phyloP scores from a whole-genome alignment of 495 filamentous ascomycete species.

The Hyaloscypha hepaticicola region DNA sequence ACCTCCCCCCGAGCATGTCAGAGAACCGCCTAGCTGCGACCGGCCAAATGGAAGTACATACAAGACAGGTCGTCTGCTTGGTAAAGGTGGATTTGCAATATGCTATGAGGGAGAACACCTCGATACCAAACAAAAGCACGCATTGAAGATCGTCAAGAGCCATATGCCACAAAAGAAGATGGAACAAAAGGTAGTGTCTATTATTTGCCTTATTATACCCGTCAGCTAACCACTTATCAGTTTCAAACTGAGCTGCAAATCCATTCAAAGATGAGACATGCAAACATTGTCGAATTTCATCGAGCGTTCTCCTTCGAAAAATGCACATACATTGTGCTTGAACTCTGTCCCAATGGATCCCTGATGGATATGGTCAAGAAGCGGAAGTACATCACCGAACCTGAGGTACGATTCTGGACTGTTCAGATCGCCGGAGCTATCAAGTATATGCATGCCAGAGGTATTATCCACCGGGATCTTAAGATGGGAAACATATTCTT shows the following conservation, averaged over 20 bases:
- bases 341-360: constrained; percentile 94
- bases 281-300: constrained; percentile 91
- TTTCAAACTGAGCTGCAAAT: constrained; percentile 98
- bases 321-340: constrained; percentile 90
- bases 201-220: too few species aligned
- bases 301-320: constrained; percentile 87
- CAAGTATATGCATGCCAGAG: constrained; percentile 93
- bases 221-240: constrained; percentile 51
- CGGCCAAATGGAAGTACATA: constrained; percentile 73
- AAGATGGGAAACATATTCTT: constrained; percentile 99
- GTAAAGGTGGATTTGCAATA: constrained; percentile 94
- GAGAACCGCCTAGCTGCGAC: constrained; percentile 62
- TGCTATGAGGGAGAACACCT: constrained; percentile 75
- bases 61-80: constrained; percentile 76
- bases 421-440: constrained; percentile 94
- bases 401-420: constrained; percentile 87
- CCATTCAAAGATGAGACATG: constrained; percentile 94
- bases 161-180: constrained; percentile 75
- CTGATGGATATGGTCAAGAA: constrained; percentile 97
- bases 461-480: constrained; percentile 93
- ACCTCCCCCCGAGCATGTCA: constrained; percentile 72
- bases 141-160: constrained; percentile 88
- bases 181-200: constrained; percentile 92
- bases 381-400: constrained; percentile 79
- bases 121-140: constrained; percentile 64